Percentiles rank a stretch among this genome's conserved stretches.
phyloP scores from a whole-genome alignment of 371 early-diverging fungal species.

The Mycotypha africana region DNA sequence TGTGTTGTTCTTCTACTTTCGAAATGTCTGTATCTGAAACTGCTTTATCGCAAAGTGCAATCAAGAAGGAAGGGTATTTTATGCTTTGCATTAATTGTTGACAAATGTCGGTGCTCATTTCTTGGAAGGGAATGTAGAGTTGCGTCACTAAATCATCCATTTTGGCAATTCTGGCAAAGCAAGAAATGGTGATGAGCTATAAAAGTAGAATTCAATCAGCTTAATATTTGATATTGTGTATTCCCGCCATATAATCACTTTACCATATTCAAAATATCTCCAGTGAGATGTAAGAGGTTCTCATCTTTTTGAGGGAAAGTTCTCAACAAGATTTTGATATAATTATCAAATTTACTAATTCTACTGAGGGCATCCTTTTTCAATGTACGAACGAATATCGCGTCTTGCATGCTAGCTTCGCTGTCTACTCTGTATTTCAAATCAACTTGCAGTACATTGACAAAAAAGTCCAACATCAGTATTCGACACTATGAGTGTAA shows the following conservation, averaged over 20 bases:
- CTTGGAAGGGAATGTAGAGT: constrained; percentile 1
- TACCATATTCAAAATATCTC: constrained; percentile 15
- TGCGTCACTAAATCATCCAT: constrained; percentile 3
- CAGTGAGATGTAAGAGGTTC: constrained; percentile 3
- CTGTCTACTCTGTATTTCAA: constrained; percentile 6
- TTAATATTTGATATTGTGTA: background rate
- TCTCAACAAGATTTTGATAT: constrained; percentile 6
- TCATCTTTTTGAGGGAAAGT: constrained; percentile 4
- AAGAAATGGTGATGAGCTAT: constrained; percentile 14
- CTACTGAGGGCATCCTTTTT: constrained; percentile 1
- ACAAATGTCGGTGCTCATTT: constrained; percentile 7
- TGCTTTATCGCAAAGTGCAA: constrained; percentile 11
- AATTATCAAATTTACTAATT: constrained; percentile 4
- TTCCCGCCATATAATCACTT: background rate
- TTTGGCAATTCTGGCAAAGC: constrained; percentile 1
- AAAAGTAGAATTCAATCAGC: background rate
- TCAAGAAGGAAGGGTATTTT: constrained; percentile 12
- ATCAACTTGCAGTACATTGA: constrained; percentile 14
- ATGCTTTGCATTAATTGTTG: constrained; percentile 11
- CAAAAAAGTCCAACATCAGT: constrained; percentile 11
- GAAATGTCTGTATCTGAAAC: constrained; percentile 11
- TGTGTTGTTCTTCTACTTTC: background rate
- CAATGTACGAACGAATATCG: constrained; percentile 7
- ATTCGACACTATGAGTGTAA: constrained; percentile 2
- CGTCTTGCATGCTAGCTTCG: constrained; percentile 1